Conservation (phyloP, 768 basidiomycete species). For the Antrodiella citrinella region DNA sequence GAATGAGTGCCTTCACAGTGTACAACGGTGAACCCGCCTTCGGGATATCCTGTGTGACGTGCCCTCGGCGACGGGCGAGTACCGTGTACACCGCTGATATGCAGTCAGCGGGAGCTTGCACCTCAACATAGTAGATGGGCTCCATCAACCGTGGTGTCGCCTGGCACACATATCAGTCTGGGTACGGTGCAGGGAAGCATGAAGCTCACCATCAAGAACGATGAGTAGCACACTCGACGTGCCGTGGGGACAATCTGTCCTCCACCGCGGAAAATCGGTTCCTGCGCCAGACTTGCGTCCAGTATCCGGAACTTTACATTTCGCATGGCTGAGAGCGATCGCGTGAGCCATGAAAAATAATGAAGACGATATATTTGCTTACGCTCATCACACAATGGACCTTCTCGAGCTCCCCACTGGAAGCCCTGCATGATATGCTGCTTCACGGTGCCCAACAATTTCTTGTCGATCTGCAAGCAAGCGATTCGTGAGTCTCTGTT, state of each 20-base stretch:
- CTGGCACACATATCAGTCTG: constrained; percentile 29
- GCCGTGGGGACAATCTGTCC: constrained; percentile 99
- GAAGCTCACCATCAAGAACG: constrained; percentile 85
- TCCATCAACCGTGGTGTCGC: constrained; percentile 94
- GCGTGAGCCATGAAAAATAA: constrained; percentile 2
- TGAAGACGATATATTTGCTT: constrained; percentile 30
- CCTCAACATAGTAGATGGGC: constrained; percentile 97
- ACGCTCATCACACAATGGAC: constrained; percentile 98
- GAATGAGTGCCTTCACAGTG: constrained; percentile 96
- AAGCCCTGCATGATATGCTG: constrained; percentile 98
- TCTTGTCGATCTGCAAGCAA: constrained; percentile 75
- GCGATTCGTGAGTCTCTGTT: neutral
- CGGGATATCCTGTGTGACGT: constrained; percentile 96
- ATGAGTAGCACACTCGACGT: constrained; percentile 98
- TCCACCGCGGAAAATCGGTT: constrained; percentile 96
- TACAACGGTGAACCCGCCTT: constrained; percentile 97
- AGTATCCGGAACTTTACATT: constrained; percentile 97
- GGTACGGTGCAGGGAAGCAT: neutral
- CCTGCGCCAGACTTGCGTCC: constrained; percentile 86
- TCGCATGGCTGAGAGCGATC: constrained; percentile 67
- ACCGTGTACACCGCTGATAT: constrained; percentile 98
- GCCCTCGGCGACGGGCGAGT: constrained; percentile 96
- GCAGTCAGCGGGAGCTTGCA: constrained; percentile 98
- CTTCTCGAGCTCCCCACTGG: constrained; percentile 98
- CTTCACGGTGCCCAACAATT: constrained; percentile 78